Evolutionary conservation across 169 alveolate species (phyloP).

Genomic region (Eimeria falciformis): DNA sequence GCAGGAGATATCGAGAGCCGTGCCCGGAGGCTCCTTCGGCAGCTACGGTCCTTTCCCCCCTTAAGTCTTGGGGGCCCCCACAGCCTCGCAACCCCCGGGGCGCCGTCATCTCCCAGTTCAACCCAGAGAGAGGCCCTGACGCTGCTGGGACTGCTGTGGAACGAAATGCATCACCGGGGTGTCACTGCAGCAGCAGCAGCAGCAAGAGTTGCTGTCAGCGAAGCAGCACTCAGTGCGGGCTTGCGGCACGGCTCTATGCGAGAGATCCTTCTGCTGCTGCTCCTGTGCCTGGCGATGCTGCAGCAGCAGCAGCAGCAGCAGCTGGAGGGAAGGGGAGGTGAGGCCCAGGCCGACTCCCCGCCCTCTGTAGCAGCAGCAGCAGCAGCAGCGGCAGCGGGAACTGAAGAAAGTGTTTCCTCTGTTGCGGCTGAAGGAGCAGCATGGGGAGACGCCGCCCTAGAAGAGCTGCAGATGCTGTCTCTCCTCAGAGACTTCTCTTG

Average conservation of each 20-base stretch:
- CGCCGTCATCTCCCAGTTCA: background rate
- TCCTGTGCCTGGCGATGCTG: slow-evolving; percentile 2
- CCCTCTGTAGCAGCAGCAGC: slow-evolving; percentile 3
- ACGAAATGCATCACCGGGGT: slow-evolving; percentile 17
- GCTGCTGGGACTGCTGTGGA: slow-evolving; percentile 30
- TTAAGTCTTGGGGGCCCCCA: slow-evolving; percentile 21
- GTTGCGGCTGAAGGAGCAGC: slow-evolving; percentile 59
- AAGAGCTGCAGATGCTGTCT: slow-evolving; percentile 44
- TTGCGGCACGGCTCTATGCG: slow-evolving; percentile 23
- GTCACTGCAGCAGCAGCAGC: slow-evolving; percentile 17
- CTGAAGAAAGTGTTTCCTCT: background rate
- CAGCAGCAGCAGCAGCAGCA: slow-evolving; percentile 33
- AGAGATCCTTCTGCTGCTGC: slow-evolving; percentile 13
- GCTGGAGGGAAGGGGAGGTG: background rate
- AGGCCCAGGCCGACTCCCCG: background rate
- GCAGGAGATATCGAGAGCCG: slow-evolving; percentile 8
- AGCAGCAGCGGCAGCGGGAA: background rate
- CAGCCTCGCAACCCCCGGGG: background rate
- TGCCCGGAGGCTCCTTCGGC: slow-evolving; percentile 34
- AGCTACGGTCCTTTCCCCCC: slow-evolving; percentile 7
- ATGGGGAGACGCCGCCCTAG: slow-evolving; percentile 50
- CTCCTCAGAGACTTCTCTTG: slow-evolving; percentile 19
- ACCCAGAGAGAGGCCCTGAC: slow-evolving; percentile 21
- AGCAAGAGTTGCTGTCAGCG: slow-evolving; percentile 17
- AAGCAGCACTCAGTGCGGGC: slow-evolving; percentile 15